Conservation (phyloP, 148 eudicot species). For the Rhododendron simsii region DNA sequence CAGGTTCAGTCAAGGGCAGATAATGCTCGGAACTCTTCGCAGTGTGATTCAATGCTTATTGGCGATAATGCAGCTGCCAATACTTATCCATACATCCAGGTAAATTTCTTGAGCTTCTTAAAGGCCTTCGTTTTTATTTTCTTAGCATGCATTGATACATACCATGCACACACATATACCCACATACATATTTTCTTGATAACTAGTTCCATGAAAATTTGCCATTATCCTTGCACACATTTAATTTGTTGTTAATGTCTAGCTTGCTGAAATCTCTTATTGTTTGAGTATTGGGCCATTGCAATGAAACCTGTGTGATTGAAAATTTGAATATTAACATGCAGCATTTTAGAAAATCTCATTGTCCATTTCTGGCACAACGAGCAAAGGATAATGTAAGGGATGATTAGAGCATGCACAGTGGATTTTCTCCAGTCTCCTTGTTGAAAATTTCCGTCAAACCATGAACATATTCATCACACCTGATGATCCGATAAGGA, state of each 20-base stretch:
- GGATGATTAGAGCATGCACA: not conserved
- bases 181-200: not conserved
- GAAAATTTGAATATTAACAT: not conserved
- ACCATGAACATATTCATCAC: not conserved
- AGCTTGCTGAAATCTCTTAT: not conserved
- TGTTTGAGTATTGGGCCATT: not conserved
- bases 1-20: conserved; percentile 80
- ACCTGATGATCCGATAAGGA: not conserved
- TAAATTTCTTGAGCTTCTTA: conserved; percentile 14
- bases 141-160: not conserved
- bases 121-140: not conserved
- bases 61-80: conserved; percentile 89
- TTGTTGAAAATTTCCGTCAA: not conserved
- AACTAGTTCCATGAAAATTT: not conserved
- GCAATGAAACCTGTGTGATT: not conserved
- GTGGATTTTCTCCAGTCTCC: not conserved
- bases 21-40: conserved; percentile 78
- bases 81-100: conserved; percentile 96
- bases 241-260: not conserved
- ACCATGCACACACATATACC: not conserved
- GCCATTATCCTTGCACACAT: not conserved
- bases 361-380: not conserved
- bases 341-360: not conserved
- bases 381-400: not conserved
- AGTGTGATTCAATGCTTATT: conserved; percentile 97